phyloP scores from a whole-genome alignment of 306 rosid genomes.

The Pueraria montana region DNA sequence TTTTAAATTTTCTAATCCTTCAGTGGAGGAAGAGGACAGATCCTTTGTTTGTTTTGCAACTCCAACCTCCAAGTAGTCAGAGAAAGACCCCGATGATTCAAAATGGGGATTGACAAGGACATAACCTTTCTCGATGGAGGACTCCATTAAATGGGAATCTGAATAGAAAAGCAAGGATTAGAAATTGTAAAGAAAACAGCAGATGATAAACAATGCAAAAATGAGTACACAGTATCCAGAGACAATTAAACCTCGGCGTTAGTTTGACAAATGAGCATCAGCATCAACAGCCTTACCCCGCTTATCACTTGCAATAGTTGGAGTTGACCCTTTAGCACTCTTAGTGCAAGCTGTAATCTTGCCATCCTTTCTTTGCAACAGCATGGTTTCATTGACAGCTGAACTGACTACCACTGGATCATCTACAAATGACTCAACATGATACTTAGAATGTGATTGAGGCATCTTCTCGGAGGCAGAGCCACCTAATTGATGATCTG shows the following conservation, averaged over 20 bases:
- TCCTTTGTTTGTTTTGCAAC: slow-evolving; percentile 50
- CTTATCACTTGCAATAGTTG: slow-evolving; percentile 49
- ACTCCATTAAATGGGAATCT: slow-evolving; percentile 86
- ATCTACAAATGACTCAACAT: slow-evolving; percentile 24
- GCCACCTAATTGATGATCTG: slow-evolving; percentile 46
- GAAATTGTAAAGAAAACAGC: slow-evolving; percentile 17
- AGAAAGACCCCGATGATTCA: slow-evolving; percentile 70
- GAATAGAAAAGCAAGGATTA: slow-evolving; percentile 41
- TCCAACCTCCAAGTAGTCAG: slow-evolving; percentile 59
- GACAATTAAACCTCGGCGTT: slow-evolving; percentile 65
- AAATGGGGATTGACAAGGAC: slow-evolving; percentile 75
- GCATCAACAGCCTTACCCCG: slow-evolving; percentile 52
- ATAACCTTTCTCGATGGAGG: slow-evolving; percentile 82
- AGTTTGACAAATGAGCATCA: slow-evolving; percentile 52
- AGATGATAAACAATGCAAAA: slow-evolving; percentile 35
- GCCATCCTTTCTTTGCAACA: slow-evolving; percentile 43
- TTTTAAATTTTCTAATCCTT: slow-evolving; percentile 46
- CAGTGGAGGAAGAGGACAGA: slow-evolving; percentile 48
- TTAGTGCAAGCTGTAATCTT: slow-evolving; percentile 45
- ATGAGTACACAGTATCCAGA: slow-evolving; percentile 30
- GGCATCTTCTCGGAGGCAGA: slow-evolving; percentile 46
- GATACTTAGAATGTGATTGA: slow-evolving; percentile 52
- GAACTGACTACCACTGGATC: slow-evolving; percentile 48
- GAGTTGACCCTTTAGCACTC: slow-evolving; percentile 47
- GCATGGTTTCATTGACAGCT: slow-evolving; percentile 36